Evolutionary conservation across 1,284 basidiomycete genomes (phyloP).

Genomic region (Malassezia obtusa): DNA sequence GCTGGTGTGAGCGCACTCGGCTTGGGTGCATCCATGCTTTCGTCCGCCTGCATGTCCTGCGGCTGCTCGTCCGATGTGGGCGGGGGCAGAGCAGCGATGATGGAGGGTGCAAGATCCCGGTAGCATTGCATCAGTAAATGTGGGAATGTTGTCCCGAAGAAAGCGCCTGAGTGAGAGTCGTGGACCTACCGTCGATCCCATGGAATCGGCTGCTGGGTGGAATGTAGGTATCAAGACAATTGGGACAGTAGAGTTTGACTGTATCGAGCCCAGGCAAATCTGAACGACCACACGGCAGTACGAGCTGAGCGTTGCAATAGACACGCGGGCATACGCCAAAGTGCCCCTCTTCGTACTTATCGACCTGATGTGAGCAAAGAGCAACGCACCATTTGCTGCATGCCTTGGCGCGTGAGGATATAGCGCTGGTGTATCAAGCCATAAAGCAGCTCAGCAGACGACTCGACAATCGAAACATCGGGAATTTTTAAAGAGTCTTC

Average conservation of each 20-base stretch:
- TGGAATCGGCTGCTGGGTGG: constrained; percentile 92
- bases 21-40: not conserved
- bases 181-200: constrained; percentile 74
- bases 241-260: constrained; percentile 95
- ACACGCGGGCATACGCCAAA: constrained; percentile 95
- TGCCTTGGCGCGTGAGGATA: constrained; percentile 83
- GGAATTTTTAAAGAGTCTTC: constrained; percentile 74
- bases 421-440: constrained; percentile 95
- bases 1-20: constrained; percentile 21
- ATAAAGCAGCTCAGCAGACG: constrained; percentile 91
- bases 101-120: constrained; percentile 51
- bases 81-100: constrained; percentile 26
- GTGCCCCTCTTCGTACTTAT: constrained; percentile 85
- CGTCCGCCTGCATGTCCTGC: constrained; percentile 2
- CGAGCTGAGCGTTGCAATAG: constrained; percentile 77
- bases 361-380: constrained; percentile 56
- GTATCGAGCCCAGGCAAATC: constrained; percentile 97
- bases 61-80: not conserved
- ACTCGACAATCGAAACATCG: constrained; percentile 93
- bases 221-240: constrained; percentile 92
- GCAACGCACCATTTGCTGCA: constrained; percentile 78
- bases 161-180: constrained; percentile 61
- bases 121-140: constrained; percentile 97
- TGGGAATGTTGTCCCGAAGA: constrained; percentile 96
- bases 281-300: constrained; percentile 88